phyloP scores from a whole-genome alignment of 2,329 filamentous ascomycete genomes.

The Lachnellula suecica region DNA sequence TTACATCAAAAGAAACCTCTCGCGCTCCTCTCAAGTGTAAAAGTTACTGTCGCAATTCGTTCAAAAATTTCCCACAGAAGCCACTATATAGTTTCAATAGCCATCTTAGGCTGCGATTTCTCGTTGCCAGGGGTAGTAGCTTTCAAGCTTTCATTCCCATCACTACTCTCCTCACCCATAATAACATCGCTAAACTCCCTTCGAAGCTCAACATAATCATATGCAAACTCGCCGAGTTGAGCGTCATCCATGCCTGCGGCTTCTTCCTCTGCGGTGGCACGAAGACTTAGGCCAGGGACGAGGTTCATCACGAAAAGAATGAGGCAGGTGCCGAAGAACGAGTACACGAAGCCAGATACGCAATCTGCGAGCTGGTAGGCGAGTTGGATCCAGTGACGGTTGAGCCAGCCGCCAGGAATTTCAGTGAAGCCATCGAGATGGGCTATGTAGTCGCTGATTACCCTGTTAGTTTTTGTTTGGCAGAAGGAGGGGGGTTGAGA shows the following conservation, averaged over 20 bases:
- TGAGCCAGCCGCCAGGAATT: conserved; percentile 79
- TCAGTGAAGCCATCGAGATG: conserved; percentile 68
- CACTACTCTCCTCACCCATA: neutral
- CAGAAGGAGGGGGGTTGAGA: neutral
- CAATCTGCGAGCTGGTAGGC: conserved; percentile 84
- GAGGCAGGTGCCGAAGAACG: conserved; percentile 73
- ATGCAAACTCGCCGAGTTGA: conserved; percentile 93
- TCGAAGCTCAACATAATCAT: conserved; percentile 79
- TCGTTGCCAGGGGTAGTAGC: neutral
- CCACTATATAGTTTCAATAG: neutral
- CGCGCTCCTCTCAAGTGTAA: too few relatives aligned
- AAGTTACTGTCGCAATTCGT: too few relatives aligned
- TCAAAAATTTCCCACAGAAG: neutral
- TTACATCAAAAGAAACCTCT: too few relatives aligned
- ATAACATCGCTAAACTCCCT: neutral
- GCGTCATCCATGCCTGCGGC: conserved; percentile 84
- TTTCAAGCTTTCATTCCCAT: neutral
- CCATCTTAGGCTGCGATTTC: neutral
- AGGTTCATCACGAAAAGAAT: conserved; percentile 81
- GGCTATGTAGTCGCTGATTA: conserved; percentile 68
- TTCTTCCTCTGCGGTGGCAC: conserved; percentile 75
- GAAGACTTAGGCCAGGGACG: conserved; percentile 72
- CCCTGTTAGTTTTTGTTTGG: neutral
- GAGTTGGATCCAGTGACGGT: conserved; percentile 80
- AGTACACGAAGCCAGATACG: conserved; percentile 72